Conservation (phyloP, 352 stramenopile genomes). For the Detonula confervacea region DNA sequence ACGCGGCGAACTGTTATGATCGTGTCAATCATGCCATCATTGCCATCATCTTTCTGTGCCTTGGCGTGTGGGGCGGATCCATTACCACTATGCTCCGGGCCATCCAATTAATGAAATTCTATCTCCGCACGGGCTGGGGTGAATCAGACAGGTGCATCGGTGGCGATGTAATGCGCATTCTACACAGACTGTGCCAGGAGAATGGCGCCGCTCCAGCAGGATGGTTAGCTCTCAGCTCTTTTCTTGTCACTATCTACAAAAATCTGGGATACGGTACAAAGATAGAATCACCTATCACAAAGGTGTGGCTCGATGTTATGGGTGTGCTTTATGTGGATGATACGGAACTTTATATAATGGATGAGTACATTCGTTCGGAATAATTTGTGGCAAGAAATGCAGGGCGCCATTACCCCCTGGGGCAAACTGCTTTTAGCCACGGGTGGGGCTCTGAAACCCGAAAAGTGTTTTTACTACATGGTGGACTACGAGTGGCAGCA, state of each 20-base stretch:
- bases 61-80: background rate
- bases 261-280: constrained; percentile 3
- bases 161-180: background rate
- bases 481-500: constrained; percentile 10
- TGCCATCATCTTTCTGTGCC: background rate
- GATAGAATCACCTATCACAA: constrained; percentile 5
- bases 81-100: background rate
- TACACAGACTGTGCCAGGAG: constrained; percentile 18
- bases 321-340: constrained; percentile 18
- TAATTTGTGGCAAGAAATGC: background rate
- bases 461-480: constrained; percentile 13
- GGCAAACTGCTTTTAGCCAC: background rate
- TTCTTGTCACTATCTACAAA: constrained; percentile 8
- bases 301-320: background rate
- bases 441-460: background rate
- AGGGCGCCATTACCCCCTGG: background rate
- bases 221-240: constrained; percentile 2
- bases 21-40: constrained; percentile 3
- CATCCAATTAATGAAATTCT: constrained; percentile 26
- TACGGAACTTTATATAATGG: constrained; percentile 3
- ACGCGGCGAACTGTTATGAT: constrained; percentile 31
- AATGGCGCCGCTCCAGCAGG: constrained; percentile 18
- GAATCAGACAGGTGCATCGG: constrained; percentile 6
- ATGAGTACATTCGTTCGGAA: background rate
- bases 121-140: constrained; percentile 8